These are phyloP conservation scores for Amanita rimosa DNA, from an alignment of 768 basidiomycete genomes.

Conservation along the genomic window DNA sequence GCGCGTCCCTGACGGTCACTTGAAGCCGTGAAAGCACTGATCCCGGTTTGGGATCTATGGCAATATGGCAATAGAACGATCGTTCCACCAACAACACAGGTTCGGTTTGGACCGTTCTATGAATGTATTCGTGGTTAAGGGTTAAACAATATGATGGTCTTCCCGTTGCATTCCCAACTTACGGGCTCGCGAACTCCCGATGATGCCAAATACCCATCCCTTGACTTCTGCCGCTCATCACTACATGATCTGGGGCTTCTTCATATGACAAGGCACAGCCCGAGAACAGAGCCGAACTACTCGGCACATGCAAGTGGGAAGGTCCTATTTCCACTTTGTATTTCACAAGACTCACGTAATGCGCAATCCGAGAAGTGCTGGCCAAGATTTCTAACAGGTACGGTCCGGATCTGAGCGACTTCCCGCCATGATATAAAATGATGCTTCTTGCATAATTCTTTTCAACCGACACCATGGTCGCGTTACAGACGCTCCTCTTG, in stretches of 20 bases:
- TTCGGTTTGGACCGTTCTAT: neutral
- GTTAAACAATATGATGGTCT: neutral
- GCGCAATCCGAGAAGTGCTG: neutral
- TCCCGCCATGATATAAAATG: slow-evolving; percentile 13
- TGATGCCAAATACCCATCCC: neutral
- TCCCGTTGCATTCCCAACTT: neutral
- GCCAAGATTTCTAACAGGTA: neutral
- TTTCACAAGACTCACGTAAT: neutral
- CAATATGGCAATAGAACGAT: neutral
- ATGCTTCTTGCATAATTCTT: slow-evolving; percentile 9
- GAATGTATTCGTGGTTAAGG: neutral
- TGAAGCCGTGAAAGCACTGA: no score
- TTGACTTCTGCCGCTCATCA: neutral
- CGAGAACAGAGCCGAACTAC: neutral
- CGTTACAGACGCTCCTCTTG: slow-evolving; percentile 19
- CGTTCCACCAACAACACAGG: neutral
- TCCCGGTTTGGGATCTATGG: neutral
- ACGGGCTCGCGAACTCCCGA: neutral
- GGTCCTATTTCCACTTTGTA: neutral
- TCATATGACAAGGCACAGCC: neutral
- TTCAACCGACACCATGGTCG: slow-evolving; percentile 18
- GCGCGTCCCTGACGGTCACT: no score
- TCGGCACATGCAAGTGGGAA: no score
- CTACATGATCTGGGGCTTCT: neutral
- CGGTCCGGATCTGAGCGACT: slow-evolving; percentile 15